Base-by-base conservation (phyloP, 331 rosid species). In the Malus hybrid region DNA sequence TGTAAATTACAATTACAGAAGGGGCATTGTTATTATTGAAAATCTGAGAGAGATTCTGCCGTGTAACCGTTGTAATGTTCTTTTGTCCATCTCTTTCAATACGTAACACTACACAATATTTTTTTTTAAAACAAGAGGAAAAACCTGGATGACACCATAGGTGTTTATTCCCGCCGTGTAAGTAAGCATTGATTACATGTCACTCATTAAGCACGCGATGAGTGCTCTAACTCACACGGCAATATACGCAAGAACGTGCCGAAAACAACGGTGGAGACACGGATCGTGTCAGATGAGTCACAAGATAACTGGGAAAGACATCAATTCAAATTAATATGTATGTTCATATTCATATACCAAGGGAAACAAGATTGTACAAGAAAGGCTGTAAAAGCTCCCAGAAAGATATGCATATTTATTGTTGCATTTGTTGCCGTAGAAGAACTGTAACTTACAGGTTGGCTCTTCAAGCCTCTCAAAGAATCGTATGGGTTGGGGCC, bases 401-500 rank as follows among this genome's bases (percentile, higher is more conserved):
- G 73, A 39, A 66, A 74, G 71, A 57, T 28, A 36, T 34, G 59
- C 32, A 42, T 42, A 75, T 79, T 76, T 79, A 75, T 75, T 42
- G 75, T 31, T 39, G 80, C 80, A 80, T 87, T 85, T 88, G 93
- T 77, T 74, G 67, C 86, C 88, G 83, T 39, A 39, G 75, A 78
- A 79, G 77, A 84, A 81, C 83, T 84, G 80, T 77, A 81, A 84
- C 88, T 84, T 73, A 76, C 75, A 85, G 71, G 67, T 73, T 81
- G 88, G 72, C 88, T 85, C 76, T 79, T 79, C 90, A 91, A 84
- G 89, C 87, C 84, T 81, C 57, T 39, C 78, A 89, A 87, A 86
- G 87, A 91, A 91, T 75, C 29, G 72, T 88, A 77, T 71, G 36
- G 34, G 66, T 76, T 67, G 81, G 50, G 70, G 81, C 81, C 85